Conservation (phyloP, 768 basidiomycete genomes). For the Lactarius psammicola region DNA sequence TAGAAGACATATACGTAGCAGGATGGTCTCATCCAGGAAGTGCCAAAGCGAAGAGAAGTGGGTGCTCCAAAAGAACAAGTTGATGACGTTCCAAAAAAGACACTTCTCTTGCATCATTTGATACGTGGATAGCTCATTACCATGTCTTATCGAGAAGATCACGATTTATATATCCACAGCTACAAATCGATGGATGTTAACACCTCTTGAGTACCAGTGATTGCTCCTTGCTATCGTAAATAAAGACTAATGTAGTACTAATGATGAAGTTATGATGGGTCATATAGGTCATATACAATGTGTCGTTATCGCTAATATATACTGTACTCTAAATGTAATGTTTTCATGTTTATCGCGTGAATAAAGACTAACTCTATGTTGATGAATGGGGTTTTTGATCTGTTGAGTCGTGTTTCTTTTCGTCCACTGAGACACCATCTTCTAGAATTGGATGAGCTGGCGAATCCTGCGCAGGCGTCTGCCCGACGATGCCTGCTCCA, state of each 20-base stretch:
- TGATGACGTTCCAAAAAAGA: background rate
- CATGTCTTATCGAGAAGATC: background rate
- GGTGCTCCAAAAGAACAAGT: background rate
- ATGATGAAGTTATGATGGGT: too few species aligned
- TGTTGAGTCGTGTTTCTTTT: background rate
- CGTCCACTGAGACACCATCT: background rate
- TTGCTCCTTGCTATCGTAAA: background rate
- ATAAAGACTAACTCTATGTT: background rate
- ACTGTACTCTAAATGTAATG: background rate
- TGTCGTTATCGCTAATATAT: too few species aligned
- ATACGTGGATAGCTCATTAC: background rate
- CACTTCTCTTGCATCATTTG: background rate
- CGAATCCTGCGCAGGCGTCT: slow-evolving; percentile 14
- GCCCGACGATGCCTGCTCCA: slow-evolving; percentile 45
- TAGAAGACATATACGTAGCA: background rate
- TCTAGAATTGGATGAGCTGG: background rate
- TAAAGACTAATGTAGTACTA: too few species aligned
- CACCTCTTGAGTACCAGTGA: too few species aligned
- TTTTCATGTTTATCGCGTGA: background rate
- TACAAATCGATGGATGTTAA: background rate
- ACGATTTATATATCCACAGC: background rate
- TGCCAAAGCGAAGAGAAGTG: background rate
- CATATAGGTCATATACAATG: background rate
- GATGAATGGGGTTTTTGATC: background rate
- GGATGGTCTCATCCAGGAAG: background rate